These are phyloP conservation scores for Citrullus amarus DNA, from an alignment of 306 rosid species.

Conservation along the genomic window DNA sequence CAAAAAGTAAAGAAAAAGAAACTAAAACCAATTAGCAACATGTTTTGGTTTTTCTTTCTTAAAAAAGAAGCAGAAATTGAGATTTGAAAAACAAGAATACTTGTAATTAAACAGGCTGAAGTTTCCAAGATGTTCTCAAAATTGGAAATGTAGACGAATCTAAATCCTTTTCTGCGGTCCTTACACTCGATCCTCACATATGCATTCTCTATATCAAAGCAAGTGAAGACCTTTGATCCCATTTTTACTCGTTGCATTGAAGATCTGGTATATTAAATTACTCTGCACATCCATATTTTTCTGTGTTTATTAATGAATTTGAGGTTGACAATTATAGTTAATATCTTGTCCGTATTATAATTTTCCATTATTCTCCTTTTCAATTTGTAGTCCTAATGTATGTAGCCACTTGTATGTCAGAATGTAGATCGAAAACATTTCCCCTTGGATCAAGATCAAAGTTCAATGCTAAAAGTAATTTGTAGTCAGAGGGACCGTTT, in stretches of 20 bases:
- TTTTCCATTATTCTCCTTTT: not conserved
- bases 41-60: not conserved
- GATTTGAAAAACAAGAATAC: not conserved
- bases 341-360: not conserved
- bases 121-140: not conserved
- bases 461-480: conserved; percentile 96
- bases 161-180: not conserved
- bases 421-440: conserved; percentile 50
- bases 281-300: not conserved
- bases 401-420: conserved; percentile 32
- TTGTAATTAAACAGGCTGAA: not conserved
- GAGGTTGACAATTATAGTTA: not conserved
- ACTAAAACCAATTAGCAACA: not conserved
- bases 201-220: not conserved
- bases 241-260: not conserved
- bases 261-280: not conserved
- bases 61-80: not conserved
- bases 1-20: not conserved
- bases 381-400: conserved; percentile 11
- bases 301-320: not conserved
- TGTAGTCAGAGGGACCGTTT: conserved; percentile 95
- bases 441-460: conserved; percentile 70
- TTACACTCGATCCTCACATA: not conserved
- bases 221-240: not conserved
- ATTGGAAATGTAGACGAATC: not conserved